Base-by-base conservation (phyloP, 805 yeast genomes). In the Candida khao-thaluensis region DNA sequence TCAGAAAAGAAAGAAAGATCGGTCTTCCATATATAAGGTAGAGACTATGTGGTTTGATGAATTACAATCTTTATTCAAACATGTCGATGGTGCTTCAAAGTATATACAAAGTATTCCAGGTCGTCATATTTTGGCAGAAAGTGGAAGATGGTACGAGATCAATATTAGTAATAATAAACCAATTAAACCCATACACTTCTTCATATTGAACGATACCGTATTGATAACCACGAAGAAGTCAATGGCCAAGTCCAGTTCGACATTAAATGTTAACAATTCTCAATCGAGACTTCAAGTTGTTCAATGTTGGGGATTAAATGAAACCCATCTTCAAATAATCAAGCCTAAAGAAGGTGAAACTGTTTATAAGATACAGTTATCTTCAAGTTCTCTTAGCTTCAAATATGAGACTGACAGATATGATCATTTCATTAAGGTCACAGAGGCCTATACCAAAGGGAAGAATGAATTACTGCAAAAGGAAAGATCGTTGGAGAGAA, bases 21-120 rank as follows among this genome's bases (percentile, higher is more conserved):
- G 95, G 30, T 78, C 82, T 44, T 80, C 89, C 39, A 78, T 88
- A 37, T 51, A 83, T 38, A 77, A 85, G 38, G 64, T 89, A 37
- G 91, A 86, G 56, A 81, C 81, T 51, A 76, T 85, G 69, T 88
- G 96, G 96, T 84, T 81, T 11, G 69, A 71, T 30, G 88, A 85
- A 53, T 66, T 89, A 53, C 77, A 75, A 39, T 72, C 77, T 7
- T 62, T 89, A 37, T 88, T 82, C 59, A 79, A 79, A 49, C 87
- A 84, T 46, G 95, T 90, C 11, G 96, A 90, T 47, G 95, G 96
- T n/a, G 89, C 95, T 1, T 90, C 85, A 50, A 85, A 85, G 52
- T 77, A 74, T 43, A 69, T 89, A 26, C 84, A 88, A 15, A 78
- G 85, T 1, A 58, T 76, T 6, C 87, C 90, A 0, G 93, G 90